Base-by-base conservation (phyloP, 140 eudicot species). In the Anethum foeniculum region DNA sequence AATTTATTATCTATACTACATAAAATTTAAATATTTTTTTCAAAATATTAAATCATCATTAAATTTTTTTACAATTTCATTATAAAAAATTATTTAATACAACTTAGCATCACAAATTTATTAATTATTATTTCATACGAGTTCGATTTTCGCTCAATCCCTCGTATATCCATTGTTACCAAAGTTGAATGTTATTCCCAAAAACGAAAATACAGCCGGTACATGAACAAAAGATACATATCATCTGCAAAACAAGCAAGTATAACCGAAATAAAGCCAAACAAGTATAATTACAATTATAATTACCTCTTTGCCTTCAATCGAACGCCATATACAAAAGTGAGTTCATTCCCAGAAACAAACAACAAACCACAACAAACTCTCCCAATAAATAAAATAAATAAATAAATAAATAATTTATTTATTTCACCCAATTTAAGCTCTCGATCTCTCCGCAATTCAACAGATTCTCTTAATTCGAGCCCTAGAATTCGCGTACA, bases 381-480 rank as follows among this genome's bases (percentile, higher is more conserved):
- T 19, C 64, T n/a, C 23, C 23, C 25, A 19, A 54, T 19, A 19
- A 4, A 54, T 19, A n/a, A n/a, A n/a, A n/a, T 54, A 54, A n/a
- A 54, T 19, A 19, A 19, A 54, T 6, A 56, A 56, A 0, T 4
- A 6, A 56, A 0, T 56, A 5, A 21, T 56, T 56, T 49, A 49
- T 49, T 15, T 14, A 3, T 49, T 14, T 16, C 19, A 15, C 18
- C 21, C 56, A 49, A 49, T 49, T 49, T 49, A 49, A 49, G 2
- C 21, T 15, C 62, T 52, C 62, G 72, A 65, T 65, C 28, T 36
- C 75, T 69, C 75, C 75, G 47, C 73, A 28, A 65, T 65, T 67
- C 39, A 30, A 10, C 73, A 67, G 73, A 14, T 11, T 28, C 30
- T 30, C 74, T n/a, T n/a, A 67, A 34, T 34, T 27, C 7, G 72